phyloP scores from a whole-genome alignment of 768 basidiomycete genomes.

The Lactifluus rugatus region DNA sequence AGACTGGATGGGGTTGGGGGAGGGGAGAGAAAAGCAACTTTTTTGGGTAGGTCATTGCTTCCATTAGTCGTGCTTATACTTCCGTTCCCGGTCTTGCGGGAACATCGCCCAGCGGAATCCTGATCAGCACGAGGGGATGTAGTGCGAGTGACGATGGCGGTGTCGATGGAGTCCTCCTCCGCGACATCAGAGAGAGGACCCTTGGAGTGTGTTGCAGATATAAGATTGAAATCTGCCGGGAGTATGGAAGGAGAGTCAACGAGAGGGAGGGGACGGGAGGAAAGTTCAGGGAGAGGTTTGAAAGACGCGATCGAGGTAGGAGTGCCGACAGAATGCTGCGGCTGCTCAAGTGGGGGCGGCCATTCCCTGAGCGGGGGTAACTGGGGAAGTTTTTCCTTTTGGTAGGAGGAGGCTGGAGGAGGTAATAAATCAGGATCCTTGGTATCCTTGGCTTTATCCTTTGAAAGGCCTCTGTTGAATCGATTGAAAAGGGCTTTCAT shows the following conservation, averaged over 20 bases:
- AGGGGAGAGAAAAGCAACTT: slow-evolving; percentile 81
- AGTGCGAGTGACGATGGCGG: slow-evolving; percentile 17
- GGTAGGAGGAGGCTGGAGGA: slow-evolving; percentile 18
- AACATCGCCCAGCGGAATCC: slow-evolving; percentile 28
- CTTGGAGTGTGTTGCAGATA: slow-evolving; percentile 19
- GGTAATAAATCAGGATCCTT: slow-evolving; percentile 25
- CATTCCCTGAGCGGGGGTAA: slow-evolving; percentile 56
- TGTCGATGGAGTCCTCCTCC: slow-evolving; percentile 16
- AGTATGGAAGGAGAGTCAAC: slow-evolving; percentile 34
- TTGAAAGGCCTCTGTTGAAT: slow-evolving; percentile 54
- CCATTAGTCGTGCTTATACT: slow-evolving; percentile 24
- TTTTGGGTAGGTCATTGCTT: slow-evolving; percentile 55
- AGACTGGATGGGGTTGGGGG: slow-evolving; percentile 53
- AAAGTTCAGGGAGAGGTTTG: slow-evolving; percentile 69
- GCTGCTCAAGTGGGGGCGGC: slow-evolving; percentile 34
- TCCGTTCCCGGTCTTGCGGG: slow-evolving; percentile 34
- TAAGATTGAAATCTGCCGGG: slow-evolving; percentile 24
- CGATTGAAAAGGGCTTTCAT: slow-evolving; percentile 85
- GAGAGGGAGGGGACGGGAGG: slow-evolving; percentile 38
- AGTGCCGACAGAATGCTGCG: slow-evolving; percentile 9
- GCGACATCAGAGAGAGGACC: slow-evolving; percentile 20
- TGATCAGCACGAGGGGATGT: slow-evolving; percentile 23
- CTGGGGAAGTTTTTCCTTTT: slow-evolving; percentile 51
- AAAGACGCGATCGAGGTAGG: slow-evolving; percentile 39
- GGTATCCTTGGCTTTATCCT: slow-evolving; percentile 50